Evolutionary conservation across 1,284 basidiomycete species (phyloP).

Genomic region (Tilletia indica): DNA sequence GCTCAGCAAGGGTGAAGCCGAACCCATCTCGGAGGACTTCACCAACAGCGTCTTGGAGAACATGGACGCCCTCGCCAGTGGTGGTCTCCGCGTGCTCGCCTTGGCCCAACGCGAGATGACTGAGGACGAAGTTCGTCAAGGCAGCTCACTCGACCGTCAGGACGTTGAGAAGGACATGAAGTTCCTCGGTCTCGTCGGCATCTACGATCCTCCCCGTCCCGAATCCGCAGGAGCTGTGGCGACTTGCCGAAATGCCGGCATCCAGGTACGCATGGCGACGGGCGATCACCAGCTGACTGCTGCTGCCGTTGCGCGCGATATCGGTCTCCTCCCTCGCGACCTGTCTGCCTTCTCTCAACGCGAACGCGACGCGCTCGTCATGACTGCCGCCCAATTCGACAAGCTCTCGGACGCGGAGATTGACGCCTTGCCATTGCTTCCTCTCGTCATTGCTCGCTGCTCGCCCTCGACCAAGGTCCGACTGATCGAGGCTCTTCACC

Average conservation of each 20-base stretch:
- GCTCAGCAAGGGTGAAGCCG: slow-evolving; percentile 32
- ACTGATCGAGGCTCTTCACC: slow-evolving; percentile 66
- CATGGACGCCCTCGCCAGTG: slow-evolving; percentile 21
- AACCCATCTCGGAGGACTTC: slow-evolving; percentile 51
- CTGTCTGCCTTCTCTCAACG: slow-evolving; percentile 8
- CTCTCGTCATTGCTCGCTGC: slow-evolving; percentile 66
- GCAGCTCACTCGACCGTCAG: slow-evolving; percentile 57
- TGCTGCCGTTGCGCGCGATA: slow-evolving; percentile 57
- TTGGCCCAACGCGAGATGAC: slow-evolving; percentile 52
- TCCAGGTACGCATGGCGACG: slow-evolving; percentile 68
- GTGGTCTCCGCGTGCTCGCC: slow-evolving; percentile 23
- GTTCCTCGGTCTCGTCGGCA: slow-evolving; percentile 68
- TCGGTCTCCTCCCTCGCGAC: slow-evolving; percentile 61
- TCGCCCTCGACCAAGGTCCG: slow-evolving; percentile 60
- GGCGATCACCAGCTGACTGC: slow-evolving; percentile 58
- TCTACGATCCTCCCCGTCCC: slow-evolving; percentile 69
- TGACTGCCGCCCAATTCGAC: slow-evolving; percentile 67
- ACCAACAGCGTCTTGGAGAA: slow-evolving; percentile 14
- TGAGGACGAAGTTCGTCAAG: slow-evolving; percentile 53
- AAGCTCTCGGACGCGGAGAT: slow-evolving; percentile 66
- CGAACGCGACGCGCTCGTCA: slow-evolving; percentile 52
- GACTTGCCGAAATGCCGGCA: slow-evolving; percentile 66
- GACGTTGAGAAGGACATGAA: slow-evolving; percentile 65
- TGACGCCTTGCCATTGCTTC: slow-evolving; percentile 62
- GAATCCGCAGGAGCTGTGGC: slow-evolving; percentile 67